Evolutionary conservation across 371 early-diverging fungal species (phyloP).

Genomic region (Massospora cicadina): DNA sequence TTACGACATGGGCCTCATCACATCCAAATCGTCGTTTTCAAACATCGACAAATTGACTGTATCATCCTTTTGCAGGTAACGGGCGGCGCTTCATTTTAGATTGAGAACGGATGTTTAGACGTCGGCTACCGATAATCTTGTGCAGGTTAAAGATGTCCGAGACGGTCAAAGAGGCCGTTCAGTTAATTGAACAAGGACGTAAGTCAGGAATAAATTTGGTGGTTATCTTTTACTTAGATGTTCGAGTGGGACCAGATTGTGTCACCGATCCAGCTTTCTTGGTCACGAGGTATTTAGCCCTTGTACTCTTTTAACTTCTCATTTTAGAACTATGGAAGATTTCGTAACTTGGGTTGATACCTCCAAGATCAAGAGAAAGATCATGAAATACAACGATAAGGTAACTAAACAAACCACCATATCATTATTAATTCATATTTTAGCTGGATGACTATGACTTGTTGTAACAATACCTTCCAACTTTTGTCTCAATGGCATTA

Average conservation of each 20-base stretch:
- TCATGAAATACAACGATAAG: conserved; percentile 94
- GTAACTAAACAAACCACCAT: conserved; percentile 19
- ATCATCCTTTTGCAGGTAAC: conserved; percentile 67
- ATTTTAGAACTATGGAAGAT: conserved; percentile 80
- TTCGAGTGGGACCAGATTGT: conserved; percentile 86
- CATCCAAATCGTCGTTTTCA: conserved; percentile 63
- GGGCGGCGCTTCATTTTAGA: too few species aligned
- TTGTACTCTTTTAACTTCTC: not conserved
- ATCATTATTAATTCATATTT: not conserved
- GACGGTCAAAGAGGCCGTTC: conserved; percentile 84
- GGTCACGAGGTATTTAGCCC: conserved; percentile 36
- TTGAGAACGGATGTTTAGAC: conserved; percentile 26
- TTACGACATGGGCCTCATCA: conserved; percentile 81
- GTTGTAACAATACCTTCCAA: conserved; percentile 30
- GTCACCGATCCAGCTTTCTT: conserved; percentile 85
- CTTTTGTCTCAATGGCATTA: too few species aligned
- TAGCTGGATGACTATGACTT: conserved; percentile 51
- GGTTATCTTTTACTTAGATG: conserved; percentile 21
- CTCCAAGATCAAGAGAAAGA: conserved; percentile 95
- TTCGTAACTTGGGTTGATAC: conserved; percentile 98
- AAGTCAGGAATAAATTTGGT: conserved; percentile 1
- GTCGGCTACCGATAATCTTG: conserved; percentile 90
- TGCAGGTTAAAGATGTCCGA: conserved; percentile 92
- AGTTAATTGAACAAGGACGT: conserved; percentile 93
- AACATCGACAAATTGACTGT: conserved; percentile 83